Evolutionary conservation across 108 stramenopile genomes (phyloP).

Genomic region (Discostella pseudostelligera): DNA sequence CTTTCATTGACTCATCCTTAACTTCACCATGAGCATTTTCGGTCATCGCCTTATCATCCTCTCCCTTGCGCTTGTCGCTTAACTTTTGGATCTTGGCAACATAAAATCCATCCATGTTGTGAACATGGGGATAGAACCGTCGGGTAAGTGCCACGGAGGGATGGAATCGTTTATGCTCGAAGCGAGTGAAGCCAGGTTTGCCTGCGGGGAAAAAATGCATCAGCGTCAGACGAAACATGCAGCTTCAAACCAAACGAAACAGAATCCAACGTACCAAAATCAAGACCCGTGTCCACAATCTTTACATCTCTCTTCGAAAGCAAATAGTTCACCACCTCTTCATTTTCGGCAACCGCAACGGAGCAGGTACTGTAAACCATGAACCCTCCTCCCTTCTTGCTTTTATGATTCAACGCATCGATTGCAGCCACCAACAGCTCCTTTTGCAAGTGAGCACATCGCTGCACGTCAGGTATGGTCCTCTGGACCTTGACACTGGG

Average conservation of each 20-base stretch:
- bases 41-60: conserved; percentile 45
- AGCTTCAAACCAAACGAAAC: background rate
- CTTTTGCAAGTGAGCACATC: conserved; percentile 94
- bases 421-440: conserved; percentile 96
- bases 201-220: conserved; percentile 37
- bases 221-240: background rate
- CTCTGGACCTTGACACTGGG: conserved; percentile 96
- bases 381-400: conserved; percentile 89
- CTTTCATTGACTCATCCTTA: conserved; percentile 16
- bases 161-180: conserved; percentile 95
- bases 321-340: conserved; percentile 98
- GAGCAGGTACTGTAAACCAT: conserved; percentile 99
- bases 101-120: conserved; percentile 99
- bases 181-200: conserved; percentile 92
- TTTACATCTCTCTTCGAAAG: conserved; percentile 93
- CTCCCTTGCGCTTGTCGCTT: conserved; percentile 62
- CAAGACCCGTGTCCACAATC: conserved; percentile 90
- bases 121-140: conserved; percentile 99
- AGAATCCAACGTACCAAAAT: conserved; percentile 68
- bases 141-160: conserved; percentile 90
- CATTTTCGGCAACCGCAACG: conserved; percentile 96
- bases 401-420: conserved; percentile 91
- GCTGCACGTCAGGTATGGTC: conserved; percentile 88
- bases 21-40: conserved; percentile 19
- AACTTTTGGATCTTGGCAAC: conserved; percentile 97